Evolutionary conservation across 306 rosid genomes (phyloP).

Genomic region (Cucurbita argyrosperma): DNA sequence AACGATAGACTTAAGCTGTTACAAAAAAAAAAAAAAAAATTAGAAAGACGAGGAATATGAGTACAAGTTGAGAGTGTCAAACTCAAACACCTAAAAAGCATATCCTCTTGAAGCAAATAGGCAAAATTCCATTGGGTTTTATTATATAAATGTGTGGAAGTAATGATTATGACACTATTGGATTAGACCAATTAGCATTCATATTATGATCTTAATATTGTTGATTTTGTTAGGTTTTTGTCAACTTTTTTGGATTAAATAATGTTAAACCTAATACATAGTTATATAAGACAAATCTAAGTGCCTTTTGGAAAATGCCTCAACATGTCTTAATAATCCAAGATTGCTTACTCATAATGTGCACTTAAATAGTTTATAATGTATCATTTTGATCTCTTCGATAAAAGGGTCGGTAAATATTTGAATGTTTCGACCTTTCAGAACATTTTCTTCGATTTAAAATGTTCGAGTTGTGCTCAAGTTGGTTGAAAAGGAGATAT

Average conservation of each 20-base stretch:
- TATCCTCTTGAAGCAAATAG: neutral
- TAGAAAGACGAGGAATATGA: neutral
- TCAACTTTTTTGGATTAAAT: neutral
- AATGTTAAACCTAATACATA: neutral
- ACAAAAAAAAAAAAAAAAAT: neutral
- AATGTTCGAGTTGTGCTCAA: too few relatives aligned
- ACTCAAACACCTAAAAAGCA: neutral
- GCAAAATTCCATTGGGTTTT: neutral
- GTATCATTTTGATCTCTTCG: too few relatives aligned
- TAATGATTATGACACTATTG: neutral
- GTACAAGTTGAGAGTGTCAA: neutral
- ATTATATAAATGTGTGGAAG: neutral
- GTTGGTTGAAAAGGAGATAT: too few relatives aligned
- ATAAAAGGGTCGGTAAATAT: too few relatives aligned
- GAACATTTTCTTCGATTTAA: too few relatives aligned
- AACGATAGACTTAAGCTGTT: too few relatives aligned
- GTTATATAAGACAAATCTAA: neutral
- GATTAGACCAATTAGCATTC: neutral
- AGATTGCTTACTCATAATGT: neutral
- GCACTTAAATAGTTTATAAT: neutral
- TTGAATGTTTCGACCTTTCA: too few relatives aligned
- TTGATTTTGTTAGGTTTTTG: constrained; percentile 2
- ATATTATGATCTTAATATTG: neutral
- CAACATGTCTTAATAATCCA: neutral
- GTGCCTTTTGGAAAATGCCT: neutral